Evolutionary conservation across 257 asterid species (phyloP), one percentile per base, ranked within the genome.

Genomic region (Verbena officinalis): DNA sequence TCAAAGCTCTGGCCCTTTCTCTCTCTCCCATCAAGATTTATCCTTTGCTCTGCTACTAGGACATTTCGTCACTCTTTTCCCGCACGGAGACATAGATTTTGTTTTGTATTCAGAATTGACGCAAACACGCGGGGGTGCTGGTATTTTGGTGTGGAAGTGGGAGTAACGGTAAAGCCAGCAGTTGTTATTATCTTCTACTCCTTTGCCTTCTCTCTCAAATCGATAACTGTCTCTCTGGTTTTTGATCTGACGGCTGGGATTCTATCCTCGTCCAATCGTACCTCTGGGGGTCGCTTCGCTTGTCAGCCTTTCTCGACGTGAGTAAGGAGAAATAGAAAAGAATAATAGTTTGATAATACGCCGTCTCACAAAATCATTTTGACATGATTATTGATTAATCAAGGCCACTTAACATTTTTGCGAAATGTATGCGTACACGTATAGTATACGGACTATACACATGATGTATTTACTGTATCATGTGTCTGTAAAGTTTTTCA

Each of bases 231-330:
- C 33, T 19, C 55, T 33, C 71, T 62, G 65, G 73, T 31, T 50
- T 71, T 49, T 72, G 67, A 72, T 77, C 75, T 16, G 46, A 72
- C 78, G 81, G 75, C 69, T 45, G 59, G 3, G 81, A 69, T 77
- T 53, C 59, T 22, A 19, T 22, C 55, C 59, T 31, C 14, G 50
- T 57, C 62, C 65, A 71, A 67, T 76, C 69, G 62, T 44, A 69
- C 62, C 5, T 65, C 69, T 57, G 72, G 65, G 60, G 65, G 55
- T 76, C n/a, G n/a, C n/a, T n/a, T 27, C 72, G 65, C 69, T 49
- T 53, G 54, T 53, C 77, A 49, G 67, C 73, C 67, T 56, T 55
- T 59, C 19, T 53, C 61, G 45, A 62, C 72, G 70, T 67, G 66
- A 62, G 78, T 71, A 65, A 53, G 70, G 59, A 31, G 51, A 10